phyloP scores from a whole-genome alignment of 2,329 filamentous ascomycete species.

The Verticillium zaregamsianum region DNA sequence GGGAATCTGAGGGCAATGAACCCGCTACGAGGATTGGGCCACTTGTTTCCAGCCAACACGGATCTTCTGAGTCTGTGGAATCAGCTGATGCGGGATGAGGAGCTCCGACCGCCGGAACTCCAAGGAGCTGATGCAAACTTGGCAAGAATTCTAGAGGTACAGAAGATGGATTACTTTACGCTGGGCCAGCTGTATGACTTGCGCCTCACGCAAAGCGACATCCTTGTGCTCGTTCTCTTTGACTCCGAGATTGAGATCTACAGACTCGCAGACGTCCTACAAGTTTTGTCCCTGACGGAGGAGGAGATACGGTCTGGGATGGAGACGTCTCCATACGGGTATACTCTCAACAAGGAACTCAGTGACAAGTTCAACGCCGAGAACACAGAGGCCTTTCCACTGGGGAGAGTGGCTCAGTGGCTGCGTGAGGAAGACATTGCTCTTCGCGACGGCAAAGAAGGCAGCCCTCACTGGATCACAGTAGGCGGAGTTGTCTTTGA shows the following conservation, averaged over 20 bases:
- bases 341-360: not conserved
- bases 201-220: not conserved
- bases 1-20: not conserved
- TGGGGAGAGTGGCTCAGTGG: conserved; percentile 2
- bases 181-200: conserved; percentile 6
- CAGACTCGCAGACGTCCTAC: not conserved
- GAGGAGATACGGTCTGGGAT: not conserved
- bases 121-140: not conserved
- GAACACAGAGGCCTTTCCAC: not conserved
- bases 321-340: conserved; percentile 1
- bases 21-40: not conserved
- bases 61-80: not conserved
- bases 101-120: not conserved
- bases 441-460: conserved; percentile 1
- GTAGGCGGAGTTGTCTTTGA: conserved; percentile 7
- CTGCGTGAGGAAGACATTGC: conserved; percentile 4
- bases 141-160: not conserved
- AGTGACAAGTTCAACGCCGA: not conserved
- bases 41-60: not conserved
- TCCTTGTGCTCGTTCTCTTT: conserved; percentile 1
- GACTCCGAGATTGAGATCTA: conserved; percentile 4
- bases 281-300: not conserved
- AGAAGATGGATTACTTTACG: conserved; percentile 1
- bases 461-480: conserved; percentile 2
- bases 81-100: not conserved